Evolutionary conservation across 228 moss, liverwort and hornwort genomes (phyloP).

Genomic region (Sphagnum magellanicum): DNA sequence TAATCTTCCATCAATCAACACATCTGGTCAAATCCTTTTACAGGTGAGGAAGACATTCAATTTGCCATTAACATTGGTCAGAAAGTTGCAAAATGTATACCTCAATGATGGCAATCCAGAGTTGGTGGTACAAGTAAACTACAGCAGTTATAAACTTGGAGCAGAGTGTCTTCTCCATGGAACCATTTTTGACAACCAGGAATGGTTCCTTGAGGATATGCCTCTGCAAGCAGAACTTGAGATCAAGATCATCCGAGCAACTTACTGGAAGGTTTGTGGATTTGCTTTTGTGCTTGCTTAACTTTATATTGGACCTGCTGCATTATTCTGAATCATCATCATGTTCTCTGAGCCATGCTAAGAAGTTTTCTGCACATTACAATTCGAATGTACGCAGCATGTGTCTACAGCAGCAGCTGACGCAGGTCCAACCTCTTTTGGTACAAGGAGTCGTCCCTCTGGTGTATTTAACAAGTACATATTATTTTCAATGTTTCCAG

Average conservation of each 20-base stretch:
- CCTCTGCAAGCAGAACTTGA: conserved; percentile 5
- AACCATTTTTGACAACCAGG: conserved; percentile 2
- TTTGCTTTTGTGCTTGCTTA: too few species aligned
- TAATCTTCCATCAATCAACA: not conserved
- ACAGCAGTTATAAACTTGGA: not conserved
- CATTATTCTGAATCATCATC: too few species aligned
- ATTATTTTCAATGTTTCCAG: conserved; percentile 1
- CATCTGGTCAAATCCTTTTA: not conserved
- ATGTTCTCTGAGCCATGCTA: too few species aligned
- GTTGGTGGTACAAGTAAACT: conserved; percentile 3
- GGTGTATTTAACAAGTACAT: not conserved
- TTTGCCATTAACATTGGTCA: not conserved
- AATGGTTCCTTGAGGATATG: too few species aligned
- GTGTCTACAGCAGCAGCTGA: not conserved
- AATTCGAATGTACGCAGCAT: too few species aligned
- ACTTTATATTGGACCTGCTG: too few species aligned
- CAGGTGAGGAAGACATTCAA: conserved; percentile 6
- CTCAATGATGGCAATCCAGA: not conserved
- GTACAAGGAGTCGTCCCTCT: not conserved
- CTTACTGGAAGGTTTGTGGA: not conserved
- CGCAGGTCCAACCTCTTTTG: not conserved
- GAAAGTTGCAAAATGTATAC: not conserved
- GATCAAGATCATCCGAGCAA: conserved; percentile 6
- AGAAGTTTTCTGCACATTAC: too few species aligned
- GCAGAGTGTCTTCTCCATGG: conserved; percentile 1